Conservation (phyloP, 306 rosid genomes). For the Prunus padus region DNA sequence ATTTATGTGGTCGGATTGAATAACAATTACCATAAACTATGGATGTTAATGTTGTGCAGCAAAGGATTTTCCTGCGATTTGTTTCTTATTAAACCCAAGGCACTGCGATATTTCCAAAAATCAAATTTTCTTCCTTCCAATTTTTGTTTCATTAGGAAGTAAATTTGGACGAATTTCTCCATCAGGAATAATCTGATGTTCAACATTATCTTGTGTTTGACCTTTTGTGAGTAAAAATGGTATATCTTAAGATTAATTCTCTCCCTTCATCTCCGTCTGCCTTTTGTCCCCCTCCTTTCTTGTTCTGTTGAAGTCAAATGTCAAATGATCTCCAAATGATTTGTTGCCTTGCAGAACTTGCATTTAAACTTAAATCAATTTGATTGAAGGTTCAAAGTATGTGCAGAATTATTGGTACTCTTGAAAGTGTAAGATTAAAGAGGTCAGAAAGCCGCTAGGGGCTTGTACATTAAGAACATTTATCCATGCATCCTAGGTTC, state of each 20-base stretch:
- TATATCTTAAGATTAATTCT: no score
- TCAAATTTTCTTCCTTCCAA: not conserved
- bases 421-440: not conserved
- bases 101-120: not conserved
- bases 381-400: not conserved
- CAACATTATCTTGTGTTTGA: not conserved
- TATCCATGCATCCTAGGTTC: no score
- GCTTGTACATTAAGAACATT: no score
- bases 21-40: not conserved
- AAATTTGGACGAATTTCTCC: no score
- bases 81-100: not conserved
- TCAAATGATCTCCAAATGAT: not conserved
- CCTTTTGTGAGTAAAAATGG: not conserved
- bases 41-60: not conserved
- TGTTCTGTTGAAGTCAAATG: not conserved
- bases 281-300: no score
- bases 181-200: not conserved
- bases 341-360: no score
- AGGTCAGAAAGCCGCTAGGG: not conserved
- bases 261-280: no score
- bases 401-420: not conserved
- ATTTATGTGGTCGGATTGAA: not conserved
- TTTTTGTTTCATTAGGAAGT: not conserved
- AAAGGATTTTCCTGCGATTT: not conserved
- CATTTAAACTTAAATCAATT: not conserved